Conservation (phyloP, 2,329 filamentous ascomycete species). For the Fusarium coicis region DNA sequence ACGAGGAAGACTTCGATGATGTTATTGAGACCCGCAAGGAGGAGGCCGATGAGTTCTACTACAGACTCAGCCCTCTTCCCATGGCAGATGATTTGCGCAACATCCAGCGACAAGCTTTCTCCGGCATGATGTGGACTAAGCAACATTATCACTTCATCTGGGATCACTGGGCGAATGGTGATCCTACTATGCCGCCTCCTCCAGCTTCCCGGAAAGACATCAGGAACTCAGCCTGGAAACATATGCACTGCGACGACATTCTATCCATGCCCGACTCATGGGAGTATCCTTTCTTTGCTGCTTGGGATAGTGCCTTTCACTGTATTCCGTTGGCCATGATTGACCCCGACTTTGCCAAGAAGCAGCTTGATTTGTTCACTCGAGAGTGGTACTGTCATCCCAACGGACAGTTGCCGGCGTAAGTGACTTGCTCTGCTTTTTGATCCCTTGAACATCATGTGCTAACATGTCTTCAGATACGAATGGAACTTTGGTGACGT, state of each 20-base stretch:
- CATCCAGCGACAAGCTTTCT: slow-evolving; percentile 92
- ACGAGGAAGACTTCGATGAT: slow-evolving; percentile 93
- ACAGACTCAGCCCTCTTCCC: slow-evolving; percentile 88
- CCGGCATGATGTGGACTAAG: slow-evolving; percentile 99
- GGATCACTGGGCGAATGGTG: slow-evolving; percentile 97
- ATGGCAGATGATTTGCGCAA: slow-evolving; percentile 95
- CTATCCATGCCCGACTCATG: slow-evolving; percentile 98
- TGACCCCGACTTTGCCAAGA: slow-evolving; percentile 97
- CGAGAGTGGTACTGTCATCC: slow-evolving; percentile 99
- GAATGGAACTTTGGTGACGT: slow-evolving; percentile 99
- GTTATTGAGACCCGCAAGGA: slow-evolving; percentile 84
- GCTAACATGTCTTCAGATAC: slow-evolving; percentile 57
- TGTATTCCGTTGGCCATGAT: slow-evolving; percentile 97
- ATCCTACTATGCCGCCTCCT: slow-evolving; percentile 87
- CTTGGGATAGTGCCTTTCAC: slow-evolving; percentile 97
- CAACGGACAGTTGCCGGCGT: slow-evolving; percentile 92
- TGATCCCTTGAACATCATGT: background rate
- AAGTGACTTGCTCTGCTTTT: slow-evolving; percentile 49
- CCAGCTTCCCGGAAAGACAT: slow-evolving; percentile 82
- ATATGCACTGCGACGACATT: slow-evolving; percentile 94
- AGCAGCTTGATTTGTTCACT: slow-evolving; percentile 95
- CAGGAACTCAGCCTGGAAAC: slow-evolving; percentile 91
- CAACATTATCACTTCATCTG: slow-evolving; percentile 97
- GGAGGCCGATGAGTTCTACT: slow-evolving; percentile 98
- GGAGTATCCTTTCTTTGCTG: slow-evolving; percentile 98